Evolutionary conservation across 2,329 filamentous ascomycete species (phyloP).

Genomic region (Sporothrix inflata): DNA sequence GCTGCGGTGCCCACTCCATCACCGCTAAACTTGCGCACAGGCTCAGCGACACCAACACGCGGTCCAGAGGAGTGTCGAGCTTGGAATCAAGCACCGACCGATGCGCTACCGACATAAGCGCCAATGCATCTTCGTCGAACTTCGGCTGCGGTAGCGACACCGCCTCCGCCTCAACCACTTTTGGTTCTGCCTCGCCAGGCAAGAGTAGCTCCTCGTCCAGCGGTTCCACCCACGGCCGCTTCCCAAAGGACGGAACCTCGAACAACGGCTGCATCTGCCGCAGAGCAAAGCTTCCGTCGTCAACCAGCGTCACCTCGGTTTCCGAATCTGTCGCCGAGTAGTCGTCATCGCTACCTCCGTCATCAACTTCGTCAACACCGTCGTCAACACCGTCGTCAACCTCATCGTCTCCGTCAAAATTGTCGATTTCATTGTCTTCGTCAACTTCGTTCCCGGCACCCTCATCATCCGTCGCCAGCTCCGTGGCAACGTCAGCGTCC

Average conservation of each 20-base stretch:
- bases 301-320: constrained; percentile 1
- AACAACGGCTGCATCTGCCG: background rate
- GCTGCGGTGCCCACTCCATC: background rate
- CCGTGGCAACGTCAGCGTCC: background rate
- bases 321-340: background rate
- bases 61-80: constrained; percentile 5
- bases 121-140: background rate
- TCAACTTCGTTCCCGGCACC: background rate
- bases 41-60: constrained; percentile 1
- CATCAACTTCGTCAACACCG: background rate
- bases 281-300: background rate
- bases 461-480: background rate
- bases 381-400: background rate
- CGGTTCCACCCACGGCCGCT: background rate
- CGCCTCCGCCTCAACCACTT: background rate
- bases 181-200: background rate
- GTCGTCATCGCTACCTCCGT: background rate
- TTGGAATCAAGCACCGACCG: background rate
- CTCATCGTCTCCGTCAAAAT: background rate
- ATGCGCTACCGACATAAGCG: background rate
- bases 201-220: background rate
- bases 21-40: constrained; percentile 8
- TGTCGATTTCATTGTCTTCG: background rate
- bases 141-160: background rate
- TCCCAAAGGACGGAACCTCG: background rate